phyloP scores from a whole-genome alignment of 2,329 filamentous ascomycete genomes.

The Alternaria triticina region DNA sequence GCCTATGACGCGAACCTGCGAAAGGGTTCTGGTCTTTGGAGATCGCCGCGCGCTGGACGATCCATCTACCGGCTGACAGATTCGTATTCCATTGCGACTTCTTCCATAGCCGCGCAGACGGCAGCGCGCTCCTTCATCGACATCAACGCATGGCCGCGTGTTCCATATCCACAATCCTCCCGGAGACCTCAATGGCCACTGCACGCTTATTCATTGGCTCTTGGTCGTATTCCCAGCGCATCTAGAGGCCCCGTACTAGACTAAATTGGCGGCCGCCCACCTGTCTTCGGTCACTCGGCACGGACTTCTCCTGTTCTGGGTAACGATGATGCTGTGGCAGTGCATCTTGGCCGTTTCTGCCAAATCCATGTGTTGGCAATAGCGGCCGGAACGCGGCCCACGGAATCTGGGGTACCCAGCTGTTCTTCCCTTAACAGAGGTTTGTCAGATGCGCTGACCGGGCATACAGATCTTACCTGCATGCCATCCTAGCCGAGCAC shows the following conservation, averaged over 20 bases:
- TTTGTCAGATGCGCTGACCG: slow-evolving; percentile 6
- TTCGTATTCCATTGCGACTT: neutral
- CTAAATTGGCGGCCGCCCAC: slow-evolving; percentile 24
- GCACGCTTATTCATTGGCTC: slow-evolving; percentile 24
- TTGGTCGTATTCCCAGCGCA: slow-evolving; percentile 22
- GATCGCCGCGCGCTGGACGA: slow-evolving; percentile 7
- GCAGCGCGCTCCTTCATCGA: neutral
- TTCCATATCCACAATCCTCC: slow-evolving; percentile 12
- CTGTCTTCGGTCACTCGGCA: slow-evolving; percentile 24
- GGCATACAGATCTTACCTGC: slow-evolving; percentile 1
- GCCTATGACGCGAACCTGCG: slow-evolving; percentile 15
- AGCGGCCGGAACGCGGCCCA: slow-evolving; percentile 19
- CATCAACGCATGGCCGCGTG: neutral
- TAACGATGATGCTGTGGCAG: slow-evolving; percentile 28
- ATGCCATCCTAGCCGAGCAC: neutral
- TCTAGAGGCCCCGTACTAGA: slow-evolving; percentile 20
- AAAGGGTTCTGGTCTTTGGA: slow-evolving; percentile 6
- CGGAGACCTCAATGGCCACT: slow-evolving; percentile 13
- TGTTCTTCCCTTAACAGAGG: neutral
- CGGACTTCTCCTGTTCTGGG: slow-evolving; percentile 12
- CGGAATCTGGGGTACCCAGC: slow-evolving; percentile 11
- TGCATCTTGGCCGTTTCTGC: slow-evolving; percentile 19
- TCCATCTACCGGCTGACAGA: neutral
- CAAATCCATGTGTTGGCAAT: slow-evolving; percentile 11
- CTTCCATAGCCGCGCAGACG: neutral